Evolutionary conservation across 192 early-diverging fungal species (phyloP).

Genomic region (Diversispora epigaea): DNA sequence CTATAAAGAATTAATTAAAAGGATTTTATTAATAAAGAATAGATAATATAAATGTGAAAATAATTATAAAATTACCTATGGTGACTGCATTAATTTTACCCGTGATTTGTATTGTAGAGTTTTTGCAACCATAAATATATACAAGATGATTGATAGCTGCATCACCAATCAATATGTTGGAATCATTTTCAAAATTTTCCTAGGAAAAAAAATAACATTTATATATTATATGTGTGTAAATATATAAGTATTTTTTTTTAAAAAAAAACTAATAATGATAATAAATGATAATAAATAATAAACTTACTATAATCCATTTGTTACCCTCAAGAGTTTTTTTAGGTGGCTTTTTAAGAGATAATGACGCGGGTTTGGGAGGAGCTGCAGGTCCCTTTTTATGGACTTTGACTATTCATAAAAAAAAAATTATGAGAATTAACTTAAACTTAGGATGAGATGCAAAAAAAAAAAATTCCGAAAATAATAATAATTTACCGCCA

Average conservation of each 20-base stretch:
- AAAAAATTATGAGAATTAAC: constrained; percentile 19
- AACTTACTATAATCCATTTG: constrained; percentile 82
- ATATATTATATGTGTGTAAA: background rate
- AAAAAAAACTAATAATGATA: constrained; percentile 19
- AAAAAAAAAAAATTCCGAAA: background rate
- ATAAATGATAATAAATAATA: too few species aligned
- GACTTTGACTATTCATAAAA: constrained; percentile 29
- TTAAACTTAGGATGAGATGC: background rate
- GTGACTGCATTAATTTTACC: constrained; percentile 93
- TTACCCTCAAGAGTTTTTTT: constrained; percentile 80
- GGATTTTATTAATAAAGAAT: background rate
- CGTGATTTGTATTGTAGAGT: constrained; percentile 86
- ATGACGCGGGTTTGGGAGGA: constrained; percentile 54
- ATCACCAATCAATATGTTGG: constrained; percentile 74
- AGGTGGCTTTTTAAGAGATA: constrained; percentile 69
- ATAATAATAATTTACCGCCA: constrained; percentile 7
- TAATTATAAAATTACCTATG: constrained; percentile 53
- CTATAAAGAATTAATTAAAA: constrained; percentile 39
- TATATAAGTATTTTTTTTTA: background rate
- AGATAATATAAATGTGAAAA: background rate
- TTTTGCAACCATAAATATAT: constrained; percentile 93
- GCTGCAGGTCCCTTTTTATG: constrained; percentile 54
- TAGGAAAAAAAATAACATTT: constrained; percentile 16
- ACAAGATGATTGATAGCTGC: constrained; percentile 84
- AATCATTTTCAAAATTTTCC: constrained; percentile 81